Base-by-base conservation (phyloP, 306 rosid genomes). In the Geum urbanum region DNA sequence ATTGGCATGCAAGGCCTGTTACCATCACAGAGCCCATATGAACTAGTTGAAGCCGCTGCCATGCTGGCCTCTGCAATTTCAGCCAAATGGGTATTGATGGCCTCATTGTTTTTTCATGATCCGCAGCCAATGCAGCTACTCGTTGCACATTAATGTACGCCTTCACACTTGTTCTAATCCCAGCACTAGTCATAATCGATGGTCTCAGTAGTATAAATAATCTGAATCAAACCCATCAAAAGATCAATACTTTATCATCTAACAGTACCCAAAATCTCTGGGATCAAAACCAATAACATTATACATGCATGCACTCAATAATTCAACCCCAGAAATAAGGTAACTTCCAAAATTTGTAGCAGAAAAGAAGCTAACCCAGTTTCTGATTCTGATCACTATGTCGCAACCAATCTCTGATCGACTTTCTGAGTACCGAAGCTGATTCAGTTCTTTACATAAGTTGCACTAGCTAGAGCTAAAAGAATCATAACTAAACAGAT, bases 81-180 rank as follows among this genome's bases (percentile, higher is more conserved):
- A 56, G 40, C 5, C 16, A 56, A 56, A 56, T 27, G 24, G 0
- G 8, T 13, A 12, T 22, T 24, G 19, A 15, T 5, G n/a, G 13
- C 14, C 43, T 58, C 63, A 14, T 58, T 58, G 5, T 9, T 8
- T 9, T 8, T 13, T 6, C 43, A 58, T 58, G 63, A 9, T 6
- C 18, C 7, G 43, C 2, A 0, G 32, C 63, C 3, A 39, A 24
- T 11, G 43, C 18, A 12, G 18, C 14, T 9, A 58, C 7, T 9
- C 63, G 19, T 39, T 58, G 41, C 9, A 41, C 6, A 32, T 5
- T 39, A 6, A 58, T 41, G 43, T 58, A 58, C n/a, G 43, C 63
- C 41, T 58, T 58, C 63, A 58, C 63, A 18, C 63, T 58, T 58
- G 63, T 58, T 7, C 63, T 41, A 58, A 58, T 27, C 37, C 63